Conservation (phyloP, 2,329 filamentous ascomycete species). For the Penicillium sp. region DNA sequence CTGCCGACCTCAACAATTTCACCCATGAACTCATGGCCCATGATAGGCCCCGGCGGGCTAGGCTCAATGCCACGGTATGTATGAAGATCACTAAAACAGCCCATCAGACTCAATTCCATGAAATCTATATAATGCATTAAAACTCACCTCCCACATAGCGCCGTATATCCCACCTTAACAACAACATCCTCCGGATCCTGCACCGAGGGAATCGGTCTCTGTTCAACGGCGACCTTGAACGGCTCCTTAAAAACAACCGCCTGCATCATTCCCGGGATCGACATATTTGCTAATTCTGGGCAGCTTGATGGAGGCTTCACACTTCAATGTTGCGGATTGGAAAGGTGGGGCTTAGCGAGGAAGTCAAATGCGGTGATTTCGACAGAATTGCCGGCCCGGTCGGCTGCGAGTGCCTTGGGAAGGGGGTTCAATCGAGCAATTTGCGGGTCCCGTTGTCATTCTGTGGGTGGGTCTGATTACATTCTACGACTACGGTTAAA, state of each 20-base stretch:
- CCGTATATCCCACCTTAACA: slow-evolving; percentile 78
- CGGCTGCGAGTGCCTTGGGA: slow-evolving; percentile 4
- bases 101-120: not conserved
- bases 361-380: not conserved
- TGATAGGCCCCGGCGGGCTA: slow-evolving; percentile 62
- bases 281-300: slow-evolving; percentile 15
- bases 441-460: slow-evolving; percentile 17
- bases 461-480: slow-evolving; percentile 15
- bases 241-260: slow-evolving; percentile 85
- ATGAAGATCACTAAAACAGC: slow-evolving; percentile 69
- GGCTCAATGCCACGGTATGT: slow-evolving; percentile 79
- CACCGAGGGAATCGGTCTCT: slow-evolving; percentile 74
- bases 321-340: not conserved
- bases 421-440: slow-evolving; percentile 10
- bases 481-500: not conserved
- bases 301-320: slow-evolving; percentile 14
- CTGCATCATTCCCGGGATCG: slow-evolving; percentile 63
- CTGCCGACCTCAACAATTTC: slow-evolving; percentile 66
- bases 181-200: slow-evolving; percentile 72
- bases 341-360: not conserved
- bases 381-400: slow-evolving; percentile 4
- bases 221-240: slow-evolving; percentile 70
- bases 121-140: not conserved
- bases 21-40: slow-evolving; percentile 83
- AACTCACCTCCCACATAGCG: slow-evolving; percentile 80